These are phyloP conservation scores for Exserohilum rostratum DNA, from an alignment of 2,329 filamentous ascomycete species.

Conservation along the genomic window DNA sequence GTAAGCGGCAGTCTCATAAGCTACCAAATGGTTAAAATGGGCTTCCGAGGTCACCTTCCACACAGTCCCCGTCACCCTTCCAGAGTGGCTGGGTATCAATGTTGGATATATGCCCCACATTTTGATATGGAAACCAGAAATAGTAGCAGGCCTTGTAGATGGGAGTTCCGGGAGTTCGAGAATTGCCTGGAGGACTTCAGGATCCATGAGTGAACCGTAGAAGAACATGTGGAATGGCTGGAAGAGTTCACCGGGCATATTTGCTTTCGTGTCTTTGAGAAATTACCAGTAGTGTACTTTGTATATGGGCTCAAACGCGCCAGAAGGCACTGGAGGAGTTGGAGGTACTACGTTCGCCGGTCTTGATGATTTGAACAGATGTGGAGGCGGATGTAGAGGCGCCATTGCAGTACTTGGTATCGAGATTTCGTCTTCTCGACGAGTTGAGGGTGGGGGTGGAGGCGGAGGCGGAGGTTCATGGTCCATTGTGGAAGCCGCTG, in stretches of 20 bases:
- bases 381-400: not conserved
- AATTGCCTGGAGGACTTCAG: conserved; percentile 37
- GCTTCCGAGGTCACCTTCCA: conserved; percentile 20
- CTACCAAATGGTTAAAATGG: conserved; percentile 23
- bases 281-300: conserved; percentile 6
- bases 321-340: conserved; percentile 3
- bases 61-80: conserved; percentile 17
- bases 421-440: conserved; percentile 3
- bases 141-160: conserved; percentile 23
- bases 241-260: conserved; percentile 19
- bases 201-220: conserved; percentile 43
- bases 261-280: conserved; percentile 6
- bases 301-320: conserved; percentile 3
- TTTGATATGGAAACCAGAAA: conserved; percentile 34
- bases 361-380: conserved; percentile 1
- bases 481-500: conserved; percentile 4
- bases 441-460: not conserved
- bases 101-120: conserved; percentile 45
- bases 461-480: conserved; percentile 4
- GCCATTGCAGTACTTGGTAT: conserved; percentile 2
- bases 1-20: conserved; percentile 31
- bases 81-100: conserved; percentile 6
- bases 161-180: conserved; percentile 30
- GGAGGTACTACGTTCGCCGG: not conserved
- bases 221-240: conserved; percentile 37